A percentile compares a stretch with the other conserved stretches of the same genome.
These are phyloP conservation scores for Termitomyces titanicus DNA, from an alignment of 768 basidiomycete genomes.

Conservation along the genomic window DNA sequence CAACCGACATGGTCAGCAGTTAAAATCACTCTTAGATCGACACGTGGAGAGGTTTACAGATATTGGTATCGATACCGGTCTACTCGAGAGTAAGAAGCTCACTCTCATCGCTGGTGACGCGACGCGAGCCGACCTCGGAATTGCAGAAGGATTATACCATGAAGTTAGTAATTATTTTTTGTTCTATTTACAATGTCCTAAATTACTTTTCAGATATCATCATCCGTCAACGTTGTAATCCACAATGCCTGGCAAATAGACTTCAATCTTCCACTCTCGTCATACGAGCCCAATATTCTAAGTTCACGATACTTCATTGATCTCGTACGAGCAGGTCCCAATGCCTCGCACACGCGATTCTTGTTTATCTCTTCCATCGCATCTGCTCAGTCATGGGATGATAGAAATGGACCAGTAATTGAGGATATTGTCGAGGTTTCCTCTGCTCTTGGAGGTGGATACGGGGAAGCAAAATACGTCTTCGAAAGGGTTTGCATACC, in stretches of 20 bases:
- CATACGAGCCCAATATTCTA: neutral
- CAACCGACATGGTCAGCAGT: neutral
- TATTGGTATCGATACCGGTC: neutral
- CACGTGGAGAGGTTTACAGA: neutral
- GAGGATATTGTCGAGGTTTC: neutral
- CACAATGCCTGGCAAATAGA: conserved; percentile 3
- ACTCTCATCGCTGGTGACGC: neutral
- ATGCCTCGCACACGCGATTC: neutral
- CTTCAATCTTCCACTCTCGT: neutral
- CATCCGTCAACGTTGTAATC: neutral
- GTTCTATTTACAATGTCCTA: neutral
- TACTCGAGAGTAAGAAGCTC: neutral
- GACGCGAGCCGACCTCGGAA: neutral
- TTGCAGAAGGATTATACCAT: neutral
- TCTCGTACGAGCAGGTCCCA: neutral
- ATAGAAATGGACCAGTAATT: neutral
- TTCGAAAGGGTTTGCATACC: neutral
- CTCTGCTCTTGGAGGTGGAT: conserved; percentile 2
- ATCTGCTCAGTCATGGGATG: neutral
- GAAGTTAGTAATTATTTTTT: neutral
- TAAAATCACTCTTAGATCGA: neutral
- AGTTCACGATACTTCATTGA: neutral
- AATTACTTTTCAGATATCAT: neutral
- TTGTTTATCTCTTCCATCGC: conserved; percentile 2
- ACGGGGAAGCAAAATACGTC: conserved; percentile 3